Conservation (phyloP, 2,329 filamentous ascomycete genomes). For the Atkinsonella texensis region DNA sequence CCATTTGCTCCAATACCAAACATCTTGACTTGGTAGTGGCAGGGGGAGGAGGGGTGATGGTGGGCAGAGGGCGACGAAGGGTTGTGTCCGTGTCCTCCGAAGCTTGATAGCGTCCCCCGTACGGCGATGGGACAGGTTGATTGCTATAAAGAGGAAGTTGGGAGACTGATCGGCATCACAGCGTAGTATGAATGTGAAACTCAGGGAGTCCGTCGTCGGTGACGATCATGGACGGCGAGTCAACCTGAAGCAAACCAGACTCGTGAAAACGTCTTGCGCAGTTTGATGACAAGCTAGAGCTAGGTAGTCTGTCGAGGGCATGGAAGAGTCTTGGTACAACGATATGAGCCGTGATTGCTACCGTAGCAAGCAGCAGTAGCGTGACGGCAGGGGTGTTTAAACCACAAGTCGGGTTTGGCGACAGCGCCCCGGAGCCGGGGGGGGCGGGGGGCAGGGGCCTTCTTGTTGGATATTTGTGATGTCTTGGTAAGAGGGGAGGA, state of each 20-base stretch:
- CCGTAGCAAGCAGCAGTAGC: conserved; percentile 3
- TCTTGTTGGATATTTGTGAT: not conserved
- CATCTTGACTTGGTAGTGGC: conserved; percentile 8
- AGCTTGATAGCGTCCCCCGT: conserved; percentile 3
- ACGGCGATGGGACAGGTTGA: conserved; percentile 6
- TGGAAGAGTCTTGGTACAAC: conserved; percentile 4
- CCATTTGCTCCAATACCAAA: conserved; percentile 12
- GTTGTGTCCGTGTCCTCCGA: conserved; percentile 9
- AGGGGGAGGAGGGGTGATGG: not conserved
- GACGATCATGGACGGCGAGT: not conserved
- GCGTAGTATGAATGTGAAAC: not conserved
- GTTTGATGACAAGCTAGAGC: conserved; percentile 5
- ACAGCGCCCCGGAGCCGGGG: conserved; percentile 5
- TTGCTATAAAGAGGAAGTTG: not conserved
- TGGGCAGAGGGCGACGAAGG: conserved; percentile 6
- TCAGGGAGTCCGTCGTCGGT: not conserved
- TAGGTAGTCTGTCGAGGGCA: not conserved
- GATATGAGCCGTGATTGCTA: conserved; percentile 6
- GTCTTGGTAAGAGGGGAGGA: not conserved
- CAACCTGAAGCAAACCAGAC: not conserved
- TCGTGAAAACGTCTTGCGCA: conserved; percentile 2
- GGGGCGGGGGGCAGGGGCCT: not conserved
- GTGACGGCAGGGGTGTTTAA: conserved; percentile 4
- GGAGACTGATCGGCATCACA: conserved; percentile 5
- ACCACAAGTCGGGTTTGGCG: conserved; percentile 3